Evolutionary conservation across 495 filamentous ascomycete species (phyloP).

Genomic region (Talaromyces thailandensis): DNA sequence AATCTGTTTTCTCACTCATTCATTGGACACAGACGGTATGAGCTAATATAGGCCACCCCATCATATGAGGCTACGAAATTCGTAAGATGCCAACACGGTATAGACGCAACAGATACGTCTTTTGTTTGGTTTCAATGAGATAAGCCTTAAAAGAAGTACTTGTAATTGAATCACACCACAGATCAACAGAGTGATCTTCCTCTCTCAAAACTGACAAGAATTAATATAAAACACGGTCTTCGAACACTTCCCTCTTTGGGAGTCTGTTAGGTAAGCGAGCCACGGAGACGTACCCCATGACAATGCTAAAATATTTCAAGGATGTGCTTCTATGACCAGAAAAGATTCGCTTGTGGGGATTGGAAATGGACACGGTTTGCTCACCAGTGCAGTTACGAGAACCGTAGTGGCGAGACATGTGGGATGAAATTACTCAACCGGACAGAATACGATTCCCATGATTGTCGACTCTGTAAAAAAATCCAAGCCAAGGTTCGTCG

Average conservation of each 20-base stretch:
- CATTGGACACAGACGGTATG: neutral
- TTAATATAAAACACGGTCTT: neutral
- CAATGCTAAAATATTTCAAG: slow-evolving; percentile 29
- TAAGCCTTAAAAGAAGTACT: neutral
- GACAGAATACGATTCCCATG: slow-evolving; percentile 46
- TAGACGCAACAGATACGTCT: neutral
- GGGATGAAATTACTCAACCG: slow-evolving; percentile 83
- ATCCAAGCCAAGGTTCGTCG: slow-evolving; percentile 79
- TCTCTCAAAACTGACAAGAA: neutral
- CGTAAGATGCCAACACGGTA: neutral
- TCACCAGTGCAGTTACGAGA: slow-evolving; percentile 89
- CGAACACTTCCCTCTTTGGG: neutral
- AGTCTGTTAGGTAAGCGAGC: neutral
- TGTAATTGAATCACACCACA: neutral
- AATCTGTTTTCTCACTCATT: neutral
- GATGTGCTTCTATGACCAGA: slow-evolving; percentile 52
- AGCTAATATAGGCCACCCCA: neutral
- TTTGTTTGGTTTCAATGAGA: neutral
- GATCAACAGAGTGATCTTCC: neutral
- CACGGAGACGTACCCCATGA: neutral
- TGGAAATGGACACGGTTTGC: slow-evolving; percentile 95
- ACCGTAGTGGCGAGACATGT: slow-evolving; percentile 96
- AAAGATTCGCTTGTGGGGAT: slow-evolving; percentile 62
- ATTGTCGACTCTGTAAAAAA: slow-evolving; percentile 84
- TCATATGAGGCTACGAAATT: no score